Percentiles rank a stretch among this genome's conserved stretches.
Evolutionary conservation across 1,284 basidiomycete species (phyloP).

Genomic region (Mycosarcoma maydis): DNA sequence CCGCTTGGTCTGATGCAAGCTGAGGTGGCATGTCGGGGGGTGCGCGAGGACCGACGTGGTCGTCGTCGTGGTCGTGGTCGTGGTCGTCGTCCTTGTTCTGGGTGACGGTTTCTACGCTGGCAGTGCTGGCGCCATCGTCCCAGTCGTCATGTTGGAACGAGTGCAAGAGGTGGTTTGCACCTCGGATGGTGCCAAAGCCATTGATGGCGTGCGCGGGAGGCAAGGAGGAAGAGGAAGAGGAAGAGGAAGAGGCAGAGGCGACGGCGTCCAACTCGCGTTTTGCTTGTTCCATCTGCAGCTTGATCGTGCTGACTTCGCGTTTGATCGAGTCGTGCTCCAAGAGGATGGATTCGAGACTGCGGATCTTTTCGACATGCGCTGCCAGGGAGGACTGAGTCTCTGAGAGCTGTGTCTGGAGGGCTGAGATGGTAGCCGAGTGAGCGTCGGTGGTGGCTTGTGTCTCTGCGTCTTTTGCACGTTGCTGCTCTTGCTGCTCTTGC

Average conservation of each 20-base stretch:
- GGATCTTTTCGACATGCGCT: conserved; percentile 84
- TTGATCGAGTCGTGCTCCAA: conserved; percentile 86
- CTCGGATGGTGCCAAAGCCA: conserved; percentile 29
- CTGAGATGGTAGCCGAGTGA: conserved; percentile 62
- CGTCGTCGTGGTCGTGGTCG: not conserved
- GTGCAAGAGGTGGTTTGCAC: conserved; percentile 2
- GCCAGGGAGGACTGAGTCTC: conserved; percentile 85
- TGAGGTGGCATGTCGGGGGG: conserved; percentile 51
- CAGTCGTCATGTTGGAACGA: conserved; percentile 37
- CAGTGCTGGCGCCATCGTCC: conserved; percentile 61
- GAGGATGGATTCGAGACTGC: conserved; percentile 80
- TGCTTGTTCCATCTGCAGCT: conserved; percentile 66
- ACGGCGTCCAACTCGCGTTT: conserved; percentile 55
- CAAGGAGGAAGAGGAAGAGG: conserved; percentile 14
- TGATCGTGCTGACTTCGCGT: conserved; percentile 75
- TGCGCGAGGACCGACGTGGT: conserved; percentile 52
- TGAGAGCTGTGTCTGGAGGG: conserved; percentile 82
- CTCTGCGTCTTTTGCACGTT: conserved; percentile 29
- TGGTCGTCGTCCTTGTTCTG: conserved; percentile 23
- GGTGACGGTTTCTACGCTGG: conserved; percentile 60
- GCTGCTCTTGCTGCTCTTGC: conserved; percentile 36
- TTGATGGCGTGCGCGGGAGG: conserved; percentile 17
- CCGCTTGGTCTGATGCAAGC: conserved; percentile 24
- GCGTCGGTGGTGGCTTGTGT: conserved; percentile 37
- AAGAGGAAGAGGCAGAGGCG: conserved; percentile 16